Base-by-base conservation (phyloP, 2,329 filamentous ascomycete species). In the Periconia macrospinosa region DNA sequence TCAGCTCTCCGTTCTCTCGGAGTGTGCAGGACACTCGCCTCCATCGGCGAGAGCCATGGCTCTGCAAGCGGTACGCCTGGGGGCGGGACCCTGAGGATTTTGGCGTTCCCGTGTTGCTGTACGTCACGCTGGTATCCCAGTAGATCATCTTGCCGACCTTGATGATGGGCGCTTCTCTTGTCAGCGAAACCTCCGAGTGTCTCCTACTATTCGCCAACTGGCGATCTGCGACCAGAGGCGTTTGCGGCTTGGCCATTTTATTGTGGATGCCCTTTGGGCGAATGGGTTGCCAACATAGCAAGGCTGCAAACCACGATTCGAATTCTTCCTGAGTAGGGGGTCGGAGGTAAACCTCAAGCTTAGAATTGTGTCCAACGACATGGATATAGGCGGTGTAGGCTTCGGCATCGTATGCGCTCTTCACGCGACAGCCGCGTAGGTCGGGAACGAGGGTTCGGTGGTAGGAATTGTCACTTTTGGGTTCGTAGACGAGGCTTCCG, bases 1-100 rank as follows among this genome's bases (percentile, higher is more conserved):
- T 96, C 69, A 99, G 88, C 68, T 95, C 91, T 53, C 94, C 94
- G 64, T 96, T 96, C 69, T 97, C 94, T 61, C 96, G 90, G 20
- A 99, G 79, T 17, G 94, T 95, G 73, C 92, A 97, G 30, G 92
- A 97, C 3, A 97, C 91, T 59, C 85, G 85, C 64, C 90, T 86
- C 94, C 94, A 97, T 11, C 88, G 83, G n/a, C 80, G 78, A 44
- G 82, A 81, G 49, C 83, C 77, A 37, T 81, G 77, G 61, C 80
- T 83, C 65, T 84, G 81, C 62, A 85, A 77, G 53, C 81, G 78
- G 63, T 82, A 81, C 6, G 79, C 79, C 23, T 79, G 81, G 13
- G 82, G 78, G 23, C 81, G 75, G 17, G 74, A 72, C 1, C 51
- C 55, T 9, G 58, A 59, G 11, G 68, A 60, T 46, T 71, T 71